Evolutionary conservation across 169 alveolate genomes (phyloP).

Genomic region (Plasmodium malariae): DNA sequence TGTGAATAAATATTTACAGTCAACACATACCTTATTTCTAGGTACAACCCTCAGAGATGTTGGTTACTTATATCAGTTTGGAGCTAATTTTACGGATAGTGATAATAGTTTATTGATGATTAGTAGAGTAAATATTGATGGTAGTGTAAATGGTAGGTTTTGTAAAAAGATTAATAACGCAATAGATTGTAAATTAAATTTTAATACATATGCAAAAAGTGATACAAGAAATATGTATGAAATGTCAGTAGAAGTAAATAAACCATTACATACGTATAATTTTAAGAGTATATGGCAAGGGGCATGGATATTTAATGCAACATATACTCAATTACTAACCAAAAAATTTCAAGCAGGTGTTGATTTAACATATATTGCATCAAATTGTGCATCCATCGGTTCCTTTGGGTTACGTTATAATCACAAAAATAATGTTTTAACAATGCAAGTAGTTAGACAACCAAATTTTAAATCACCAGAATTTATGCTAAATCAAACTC

Average conservation of each 20-base stretch:
- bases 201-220: constrained; percentile 86
- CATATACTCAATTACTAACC: constrained; percentile 89
- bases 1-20: constrained; percentile 87
- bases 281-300: constrained; percentile 92
- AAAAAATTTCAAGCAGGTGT: constrained; percentile 91
- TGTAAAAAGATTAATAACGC: constrained; percentile 79
- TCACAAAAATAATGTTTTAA: constrained; percentile 83
- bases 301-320: constrained; percentile 90
- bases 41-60: constrained; percentile 89
- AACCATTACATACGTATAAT: constrained; percentile 86
- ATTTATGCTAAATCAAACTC: constrained; percentile 83
- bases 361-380: constrained; percentile 91
- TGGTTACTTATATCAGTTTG: constrained; percentile 91
- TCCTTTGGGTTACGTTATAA: constrained; percentile 90
- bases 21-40: constrained; percentile 89
- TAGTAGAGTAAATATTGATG: constrained; percentile 89
- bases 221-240: constrained; percentile 91
- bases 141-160: constrained; percentile 86
- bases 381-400: constrained; percentile 92
- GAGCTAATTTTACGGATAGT: constrained; percentile 90
- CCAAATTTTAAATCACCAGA: constrained; percentile 90
- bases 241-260: constrained; percentile 88
- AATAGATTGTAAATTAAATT: constrained; percentile 87
- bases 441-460: constrained; percentile 86
- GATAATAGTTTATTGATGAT: constrained; percentile 88